Conservation (phyloP, 345 rosid species). For the Pugionium dolabratum region DNA sequence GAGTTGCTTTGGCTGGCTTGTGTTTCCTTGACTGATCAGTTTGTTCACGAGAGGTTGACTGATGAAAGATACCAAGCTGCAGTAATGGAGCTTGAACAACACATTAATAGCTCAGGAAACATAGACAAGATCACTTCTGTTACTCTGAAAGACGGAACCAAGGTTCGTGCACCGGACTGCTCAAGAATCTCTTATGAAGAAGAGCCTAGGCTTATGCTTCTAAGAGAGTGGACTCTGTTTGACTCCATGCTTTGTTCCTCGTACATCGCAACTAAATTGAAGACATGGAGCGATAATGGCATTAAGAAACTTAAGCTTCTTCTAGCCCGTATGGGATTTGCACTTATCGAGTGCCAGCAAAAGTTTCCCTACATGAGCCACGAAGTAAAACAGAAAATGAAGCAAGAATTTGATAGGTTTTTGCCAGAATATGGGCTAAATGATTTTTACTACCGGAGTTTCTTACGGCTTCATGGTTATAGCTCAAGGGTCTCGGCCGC, state of each 20-base stretch:
- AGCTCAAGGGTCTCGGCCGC: constrained; percentile 96
- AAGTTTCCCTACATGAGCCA: constrained; percentile 94
- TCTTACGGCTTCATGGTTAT: constrained; percentile 82
- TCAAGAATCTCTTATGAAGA: constrained; percentile 89
- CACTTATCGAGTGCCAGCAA: constrained; percentile 91
- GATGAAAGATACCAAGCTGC: constrained; percentile 96
- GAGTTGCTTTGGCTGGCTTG: constrained; percentile 97
- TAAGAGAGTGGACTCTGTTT: constrained; percentile 92
- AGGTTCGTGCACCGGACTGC: constrained; percentile 81
- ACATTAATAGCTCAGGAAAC: constrained; percentile 78
- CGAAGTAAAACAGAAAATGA: constrained; percentile 86
- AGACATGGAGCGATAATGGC: constrained; percentile 98
- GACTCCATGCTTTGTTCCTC: constrained; percentile 97
- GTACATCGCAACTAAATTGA: constrained; percentile 75
- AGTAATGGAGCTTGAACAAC: constrained; percentile 98
- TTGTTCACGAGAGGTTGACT: constrained; percentile 88
- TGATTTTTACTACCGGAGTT: constrained; percentile 85
- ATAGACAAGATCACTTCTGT: constrained; percentile 73
- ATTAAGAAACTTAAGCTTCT: constrained; percentile 93
- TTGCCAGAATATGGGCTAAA: constrained; percentile 87
- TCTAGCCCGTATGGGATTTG: constrained; percentile 94
- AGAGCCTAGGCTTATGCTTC: constrained; percentile 85
- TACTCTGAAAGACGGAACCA: constrained; percentile 88
- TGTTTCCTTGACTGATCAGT: constrained; percentile 90
- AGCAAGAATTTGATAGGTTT: constrained; percentile 79